Percentiles rank a stretch among this genome's conserved stretches.
Evolutionary conservation across 139 green algal species (phyloP).

Genomic region (Ettlia oleoabundans): DNA sequence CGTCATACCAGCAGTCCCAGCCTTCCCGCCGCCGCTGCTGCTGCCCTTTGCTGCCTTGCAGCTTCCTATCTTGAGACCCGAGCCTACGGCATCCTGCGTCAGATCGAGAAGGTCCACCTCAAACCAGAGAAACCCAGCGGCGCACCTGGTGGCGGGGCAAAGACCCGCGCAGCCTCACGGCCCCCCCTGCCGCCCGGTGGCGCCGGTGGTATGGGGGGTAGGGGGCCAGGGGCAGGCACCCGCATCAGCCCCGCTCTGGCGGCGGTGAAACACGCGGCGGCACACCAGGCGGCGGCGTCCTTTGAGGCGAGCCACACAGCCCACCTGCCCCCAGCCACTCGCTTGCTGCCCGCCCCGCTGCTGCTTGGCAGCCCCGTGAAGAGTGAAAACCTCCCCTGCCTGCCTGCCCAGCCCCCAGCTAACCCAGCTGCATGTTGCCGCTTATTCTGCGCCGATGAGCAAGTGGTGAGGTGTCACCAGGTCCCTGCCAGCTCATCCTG

Average conservation of each 20-base stretch:
- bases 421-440: too few species aligned
- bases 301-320: too few species aligned
- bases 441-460: too few species aligned
- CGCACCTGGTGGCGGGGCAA: neutral
- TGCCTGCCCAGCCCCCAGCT: too few species aligned
- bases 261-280: neutral
- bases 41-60: constrained; percentile 33
- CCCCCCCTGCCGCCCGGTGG: constrained; percentile 11
- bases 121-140: neutral
- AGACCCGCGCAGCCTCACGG: constrained; percentile 5
- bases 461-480: too few species aligned
- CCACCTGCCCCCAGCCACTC: too few species aligned
- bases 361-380: too few species aligned
- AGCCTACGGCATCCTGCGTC: constrained; percentile 79
- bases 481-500: too few species aligned
- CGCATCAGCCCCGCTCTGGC: constrained; percentile 6
- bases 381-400: too few species aligned
- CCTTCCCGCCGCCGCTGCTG: neutral
- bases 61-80: constrained; percentile 89
- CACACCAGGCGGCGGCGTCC: neutral
- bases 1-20: neutral
- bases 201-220: neutral
- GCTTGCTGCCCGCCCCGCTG: too few species aligned
- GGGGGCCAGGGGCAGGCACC: neutral
- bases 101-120: constrained; percentile 61